Percentiles rank a stretch among this genome's conserved stretches.
Evolutionary conservation across 2,329 filamentous ascomycete species (phyloP).

Genomic region (Tolypocladium sp.): DNA sequence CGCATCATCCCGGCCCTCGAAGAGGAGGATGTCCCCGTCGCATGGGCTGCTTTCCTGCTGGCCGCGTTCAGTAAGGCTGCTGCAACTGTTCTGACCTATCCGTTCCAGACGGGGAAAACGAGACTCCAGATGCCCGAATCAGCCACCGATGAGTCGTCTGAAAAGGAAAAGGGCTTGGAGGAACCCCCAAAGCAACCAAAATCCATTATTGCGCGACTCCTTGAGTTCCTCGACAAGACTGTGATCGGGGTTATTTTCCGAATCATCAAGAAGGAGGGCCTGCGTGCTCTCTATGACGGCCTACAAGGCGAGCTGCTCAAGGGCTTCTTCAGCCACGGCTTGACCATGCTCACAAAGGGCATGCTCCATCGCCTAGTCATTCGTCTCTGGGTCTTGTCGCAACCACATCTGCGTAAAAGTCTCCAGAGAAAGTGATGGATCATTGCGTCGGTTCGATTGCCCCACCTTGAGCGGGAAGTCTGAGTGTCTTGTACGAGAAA

Average conservation of each 20-base stretch:
- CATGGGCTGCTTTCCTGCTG: slow-evolving; percentile 34
- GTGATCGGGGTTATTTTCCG: slow-evolving; percentile 55
- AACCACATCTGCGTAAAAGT: slow-evolving; percentile 15
- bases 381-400: slow-evolving; percentile 54
- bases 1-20: slow-evolving; percentile 42
- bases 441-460: background rate
- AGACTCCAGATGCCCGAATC: slow-evolving; percentile 55
- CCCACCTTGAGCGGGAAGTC: background rate
- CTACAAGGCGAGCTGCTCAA: slow-evolving; percentile 69
- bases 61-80: slow-evolving; percentile 73
- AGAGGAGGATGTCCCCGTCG: slow-evolving; percentile 27
- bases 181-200: background rate
- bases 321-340: slow-evolving; percentile 76
- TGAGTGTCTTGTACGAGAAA: background rate
- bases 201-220: slow-evolving; percentile 6
- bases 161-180: slow-evolving; percentile 4
- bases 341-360: slow-evolving; percentile 83
- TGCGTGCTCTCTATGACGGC: slow-evolving; percentile 64
- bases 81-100: slow-evolving; percentile 72
- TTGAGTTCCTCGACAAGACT: slow-evolving; percentile 28
- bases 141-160: slow-evolving; percentile 1
- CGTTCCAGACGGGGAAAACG: slow-evolving; percentile 77
- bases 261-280: slow-evolving; percentile 54
- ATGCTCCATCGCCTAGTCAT: slow-evolving; percentile 64
- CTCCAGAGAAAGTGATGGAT: slow-evolving; percentile 3